phyloP scores from a whole-genome alignment of 2,329 filamentous ascomycete genomes.

The Harringtonia aguacate region DNA sequence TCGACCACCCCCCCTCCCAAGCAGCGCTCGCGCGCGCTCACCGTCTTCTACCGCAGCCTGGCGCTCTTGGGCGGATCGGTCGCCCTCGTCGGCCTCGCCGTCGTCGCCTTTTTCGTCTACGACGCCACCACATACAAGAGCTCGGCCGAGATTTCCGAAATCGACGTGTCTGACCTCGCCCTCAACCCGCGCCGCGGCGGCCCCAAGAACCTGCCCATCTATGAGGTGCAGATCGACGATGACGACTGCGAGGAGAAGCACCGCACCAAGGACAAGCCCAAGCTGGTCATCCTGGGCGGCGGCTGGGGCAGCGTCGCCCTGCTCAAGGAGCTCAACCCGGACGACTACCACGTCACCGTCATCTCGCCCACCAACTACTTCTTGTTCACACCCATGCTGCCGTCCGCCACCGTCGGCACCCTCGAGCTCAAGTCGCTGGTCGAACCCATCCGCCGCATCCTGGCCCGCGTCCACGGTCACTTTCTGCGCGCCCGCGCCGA shows the following conservation, averaged over 20 bases:
- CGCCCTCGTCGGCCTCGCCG: conserved; percentile 53
- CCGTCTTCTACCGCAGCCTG: conserved; percentile 58
- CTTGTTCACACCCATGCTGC: conserved; percentile 95
- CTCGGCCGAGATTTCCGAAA: conserved; percentile 53
- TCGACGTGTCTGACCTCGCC: conserved; percentile 75
- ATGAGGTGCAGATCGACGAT: conserved; percentile 79
- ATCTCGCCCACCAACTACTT: conserved; percentile 95
- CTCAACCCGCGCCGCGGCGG: conserved; percentile 73
- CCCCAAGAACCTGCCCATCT: conserved; percentile 90
- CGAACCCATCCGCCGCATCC: conserved; percentile 81
- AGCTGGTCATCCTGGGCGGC: conserved; percentile 82
- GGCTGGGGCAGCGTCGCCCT: conserved; percentile 93
- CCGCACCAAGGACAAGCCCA: conserved; percentile 75
- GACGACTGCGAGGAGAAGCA: conserved; percentile 72
- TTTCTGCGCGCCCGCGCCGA: conserved; percentile 82
- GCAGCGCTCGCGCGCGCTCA: conserved; percentile 34
- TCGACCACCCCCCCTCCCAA: conserved; percentile 30
- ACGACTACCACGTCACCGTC: conserved; percentile 92
- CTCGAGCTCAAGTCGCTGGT: conserved; percentile 84
- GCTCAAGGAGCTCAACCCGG: conserved; percentile 78
- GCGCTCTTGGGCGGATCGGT: conserved; percentile 67
- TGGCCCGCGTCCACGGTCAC: conserved; percentile 69
- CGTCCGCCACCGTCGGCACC: conserved; percentile 92
- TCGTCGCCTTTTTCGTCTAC: conserved; percentile 84
- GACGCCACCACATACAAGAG: conserved; percentile 86